These are phyloP conservation scores for Cenococcum geophilum DNA, from an alignment of 495 filamentous ascomycete genomes.

Conservation along the genomic window DNA sequence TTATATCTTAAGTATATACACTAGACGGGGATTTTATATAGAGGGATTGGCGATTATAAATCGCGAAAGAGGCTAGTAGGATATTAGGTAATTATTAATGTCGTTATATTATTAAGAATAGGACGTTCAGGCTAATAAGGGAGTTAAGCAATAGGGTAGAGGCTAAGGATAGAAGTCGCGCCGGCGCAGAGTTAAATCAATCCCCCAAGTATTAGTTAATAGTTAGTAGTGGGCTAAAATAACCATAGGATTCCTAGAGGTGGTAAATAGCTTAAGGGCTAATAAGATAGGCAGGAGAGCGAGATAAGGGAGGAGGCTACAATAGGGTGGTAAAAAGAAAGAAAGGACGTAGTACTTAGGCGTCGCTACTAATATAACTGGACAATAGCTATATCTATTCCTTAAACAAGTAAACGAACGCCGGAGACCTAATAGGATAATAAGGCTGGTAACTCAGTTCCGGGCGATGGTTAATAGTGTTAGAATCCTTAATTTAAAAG, in stretches of 20 bases:
- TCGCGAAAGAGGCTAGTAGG: too few relatives aligned
- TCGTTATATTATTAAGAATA: too few relatives aligned
- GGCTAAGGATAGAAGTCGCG: not conserved
- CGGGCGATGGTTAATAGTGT: not conserved
- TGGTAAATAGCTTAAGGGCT: not conserved
- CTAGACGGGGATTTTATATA: not conserved
- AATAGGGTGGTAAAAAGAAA: not conserved
- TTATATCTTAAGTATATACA: not conserved
- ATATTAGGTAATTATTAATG: too few relatives aligned
- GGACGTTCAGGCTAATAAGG: not conserved
- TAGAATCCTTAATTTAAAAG: too few relatives aligned
- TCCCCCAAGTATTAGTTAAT: not conserved
- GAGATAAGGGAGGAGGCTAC: not conserved
- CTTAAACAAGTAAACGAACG: not conserved
- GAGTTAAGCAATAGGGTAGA: not conserved
- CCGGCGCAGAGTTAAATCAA: not conserved
- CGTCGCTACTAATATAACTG: not conserved
- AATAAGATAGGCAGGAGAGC: not conserved
- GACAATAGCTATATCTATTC: not conserved
- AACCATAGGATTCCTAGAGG: not conserved
- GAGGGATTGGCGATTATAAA: not conserved
- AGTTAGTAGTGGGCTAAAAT: not conserved
- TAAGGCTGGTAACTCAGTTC: not conserved
- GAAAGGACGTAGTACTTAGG: not conserved
- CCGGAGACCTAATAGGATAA: not conserved